Conservation (phyloP, 805 yeast genomes). For the Pichia rugopelliculosa region DNA sequence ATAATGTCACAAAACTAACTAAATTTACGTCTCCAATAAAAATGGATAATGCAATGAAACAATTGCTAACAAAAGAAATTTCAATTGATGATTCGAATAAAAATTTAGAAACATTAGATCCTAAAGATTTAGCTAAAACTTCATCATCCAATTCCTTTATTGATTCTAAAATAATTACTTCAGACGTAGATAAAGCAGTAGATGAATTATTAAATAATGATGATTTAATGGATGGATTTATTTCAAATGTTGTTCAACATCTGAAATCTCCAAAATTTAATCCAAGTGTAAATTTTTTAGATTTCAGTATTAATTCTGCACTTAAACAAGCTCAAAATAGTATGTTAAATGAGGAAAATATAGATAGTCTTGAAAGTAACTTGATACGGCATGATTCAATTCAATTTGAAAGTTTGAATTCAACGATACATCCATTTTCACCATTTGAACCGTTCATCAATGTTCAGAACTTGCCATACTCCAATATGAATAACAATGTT, state of each 20-base stretch:
- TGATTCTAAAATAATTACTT: not conserved
- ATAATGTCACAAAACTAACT: no score
- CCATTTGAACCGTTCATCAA: not conserved
- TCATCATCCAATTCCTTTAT: not conserved
- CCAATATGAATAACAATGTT: not conserved
- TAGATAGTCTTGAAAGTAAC: not conserved
- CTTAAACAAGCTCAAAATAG: slow-evolving; percentile 1
- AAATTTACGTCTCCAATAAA: no score
- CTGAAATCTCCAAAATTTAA: slow-evolving; percentile 12
- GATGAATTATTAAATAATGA: slow-evolving; percentile 5
- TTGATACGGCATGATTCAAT: not conserved
- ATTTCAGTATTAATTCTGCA: slow-evolving; percentile 2
- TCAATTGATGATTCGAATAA: no score
- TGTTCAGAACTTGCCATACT: not conserved
- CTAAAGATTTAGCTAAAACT: not conserved
- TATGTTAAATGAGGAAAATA: not conserved
- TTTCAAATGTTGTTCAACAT: slow-evolving; percentile 12
- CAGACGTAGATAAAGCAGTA: slow-evolving; percentile 5
- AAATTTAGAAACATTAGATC: not conserved
- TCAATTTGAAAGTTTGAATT: not conserved
- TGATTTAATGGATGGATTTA: not conserved
- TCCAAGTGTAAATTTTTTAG: slow-evolving; percentile 11
- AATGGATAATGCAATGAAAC: no score
- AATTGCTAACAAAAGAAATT: no score
- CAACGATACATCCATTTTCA: not conserved